A percentile compares a stretch with the other conserved stretches of the same genome.
These are phyloP conservation scores for Suillus spraguei DNA, from an alignment of 768 basidiomycete genomes.

Conservation along the genomic window DNA sequence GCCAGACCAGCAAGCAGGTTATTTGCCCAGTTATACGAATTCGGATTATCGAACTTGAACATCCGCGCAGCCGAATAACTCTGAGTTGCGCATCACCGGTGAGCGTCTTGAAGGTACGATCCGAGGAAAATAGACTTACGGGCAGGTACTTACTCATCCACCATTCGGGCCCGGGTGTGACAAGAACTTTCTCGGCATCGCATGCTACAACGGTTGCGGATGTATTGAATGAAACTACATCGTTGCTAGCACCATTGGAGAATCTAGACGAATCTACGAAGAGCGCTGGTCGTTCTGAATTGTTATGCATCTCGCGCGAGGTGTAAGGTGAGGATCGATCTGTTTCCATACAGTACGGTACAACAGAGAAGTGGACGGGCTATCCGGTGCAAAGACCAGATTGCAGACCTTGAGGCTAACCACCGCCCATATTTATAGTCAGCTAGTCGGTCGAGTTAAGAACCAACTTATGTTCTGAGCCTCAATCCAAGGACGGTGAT, in stretches of 20 bases:
- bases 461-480: not conserved
- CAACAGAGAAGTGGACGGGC: not conserved
- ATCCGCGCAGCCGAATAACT: conserved; percentile 9
- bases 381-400: not conserved
- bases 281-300: not conserved
- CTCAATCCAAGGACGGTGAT: not conserved
- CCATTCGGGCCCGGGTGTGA: conserved; percentile 7
- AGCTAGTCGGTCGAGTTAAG: not conserved
- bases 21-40: conserved; percentile 13
- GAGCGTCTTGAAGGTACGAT: not conserved
- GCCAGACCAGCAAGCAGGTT: conserved; percentile 12
- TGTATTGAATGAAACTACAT: not conserved
- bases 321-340: not conserved
- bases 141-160: conserved; percentile 13
- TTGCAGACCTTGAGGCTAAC: not conserved
- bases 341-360: not conserved
- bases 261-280: not conserved
- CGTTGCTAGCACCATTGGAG: not conserved
- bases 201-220: not conserved
- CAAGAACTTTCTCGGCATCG: conserved; percentile 7
- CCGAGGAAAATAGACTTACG: conserved; percentile 1
- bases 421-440: conserved; percentile 3
- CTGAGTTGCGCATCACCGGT: not conserved
- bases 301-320: not conserved
- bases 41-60: conserved; percentile 7